phyloP scores from a whole-genome alignment of 2,329 filamentous ascomycete genomes.

The Ophidiomyces ophidiicola region DNA sequence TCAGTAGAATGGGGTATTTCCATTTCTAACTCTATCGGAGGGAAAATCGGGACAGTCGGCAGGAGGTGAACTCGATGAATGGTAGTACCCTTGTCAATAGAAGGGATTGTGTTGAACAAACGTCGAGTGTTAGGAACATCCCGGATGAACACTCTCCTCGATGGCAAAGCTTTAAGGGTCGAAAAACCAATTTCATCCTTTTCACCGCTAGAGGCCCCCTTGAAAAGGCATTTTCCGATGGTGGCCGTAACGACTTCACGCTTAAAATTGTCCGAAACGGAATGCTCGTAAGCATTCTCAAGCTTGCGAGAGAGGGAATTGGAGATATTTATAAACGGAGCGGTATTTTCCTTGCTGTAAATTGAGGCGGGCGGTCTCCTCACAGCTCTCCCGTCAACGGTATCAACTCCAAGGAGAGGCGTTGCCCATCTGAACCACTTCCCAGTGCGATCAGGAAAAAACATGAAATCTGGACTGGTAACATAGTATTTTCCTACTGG shows the following conservation, averaged over 20 bases:
- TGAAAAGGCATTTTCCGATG: constrained; percentile 31
- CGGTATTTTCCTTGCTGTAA: constrained; percentile 8
- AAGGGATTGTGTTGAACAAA: constrained; percentile 23
- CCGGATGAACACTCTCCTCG: constrained; percentile 20
- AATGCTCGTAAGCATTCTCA: neutral
- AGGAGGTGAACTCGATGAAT: constrained; percentile 25
- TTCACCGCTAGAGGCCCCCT: constrained; percentile 11
- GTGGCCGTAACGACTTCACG: constrained; percentile 28
- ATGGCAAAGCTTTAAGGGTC: neutral
- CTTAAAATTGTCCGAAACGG: constrained; percentile 6
- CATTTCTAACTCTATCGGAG: constrained; percentile 25
- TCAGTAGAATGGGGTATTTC: constrained; percentile 16
- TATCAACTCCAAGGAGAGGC: constrained; percentile 18
- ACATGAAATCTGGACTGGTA: constrained; percentile 17
- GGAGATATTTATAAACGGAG: constrained; percentile 10
- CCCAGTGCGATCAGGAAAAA: constrained; percentile 25
- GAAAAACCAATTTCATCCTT: constrained; percentile 3
- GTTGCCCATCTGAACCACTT: constrained; percentile 31
- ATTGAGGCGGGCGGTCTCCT: constrained; percentile 12
- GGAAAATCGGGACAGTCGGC: constrained; percentile 22
- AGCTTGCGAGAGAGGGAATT: constrained; percentile 9
- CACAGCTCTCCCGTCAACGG: constrained; percentile 12
- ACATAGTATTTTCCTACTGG: constrained; percentile 20
- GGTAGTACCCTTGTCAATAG: constrained; percentile 7
- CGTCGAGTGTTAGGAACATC: constrained; percentile 25